Percentiles rank a stretch among this genome's conserved stretches.
Conservation (phyloP, 2,329 filamentous ascomycete species). For the Xylariaceae sp. region DNA sequence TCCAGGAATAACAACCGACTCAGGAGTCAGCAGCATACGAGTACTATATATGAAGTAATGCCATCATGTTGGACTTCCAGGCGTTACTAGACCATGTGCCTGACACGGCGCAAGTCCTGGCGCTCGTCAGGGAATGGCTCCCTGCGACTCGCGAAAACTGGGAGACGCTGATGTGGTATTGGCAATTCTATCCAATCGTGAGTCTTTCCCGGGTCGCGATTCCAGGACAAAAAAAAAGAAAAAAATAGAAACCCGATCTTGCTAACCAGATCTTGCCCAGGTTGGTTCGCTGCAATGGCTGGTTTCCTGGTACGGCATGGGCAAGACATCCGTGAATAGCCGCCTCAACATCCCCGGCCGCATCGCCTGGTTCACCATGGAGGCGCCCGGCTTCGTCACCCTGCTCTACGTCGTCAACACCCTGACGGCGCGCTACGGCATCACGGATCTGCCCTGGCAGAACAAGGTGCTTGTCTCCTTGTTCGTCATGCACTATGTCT, state of each 20-base stretch:
- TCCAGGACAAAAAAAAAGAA: background rate
- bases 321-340: conserved; percentile 77
- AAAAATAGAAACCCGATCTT: background rate
- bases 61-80: background rate
- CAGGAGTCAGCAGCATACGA: background rate
- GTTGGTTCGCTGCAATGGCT: conserved; percentile 69
- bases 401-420: conserved; percentile 73
- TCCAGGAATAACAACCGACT: background rate
- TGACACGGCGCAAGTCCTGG: conserved; percentile 32
- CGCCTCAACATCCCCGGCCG: conserved; percentile 82
- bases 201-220: conserved; percentile 16
- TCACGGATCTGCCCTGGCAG: conserved; percentile 63
- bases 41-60: background rate
- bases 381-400: conserved; percentile 69
- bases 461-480: conserved; percentile 70
- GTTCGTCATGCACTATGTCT: conserved; percentile 79
- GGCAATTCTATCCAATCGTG: conserved; percentile 53
- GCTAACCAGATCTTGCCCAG: conserved; percentile 40
- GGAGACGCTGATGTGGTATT: conserved; percentile 46
- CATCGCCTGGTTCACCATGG: conserved; percentile 84
- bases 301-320: conserved; percentile 78
- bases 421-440: conserved; percentile 54
- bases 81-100: background rate
- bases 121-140: conserved; percentile 49
- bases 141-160: conserved; percentile 56